Evolutionary conservation across 306 rosid genomes (phyloP).

Genomic region (Quercus variabilis): DNA sequence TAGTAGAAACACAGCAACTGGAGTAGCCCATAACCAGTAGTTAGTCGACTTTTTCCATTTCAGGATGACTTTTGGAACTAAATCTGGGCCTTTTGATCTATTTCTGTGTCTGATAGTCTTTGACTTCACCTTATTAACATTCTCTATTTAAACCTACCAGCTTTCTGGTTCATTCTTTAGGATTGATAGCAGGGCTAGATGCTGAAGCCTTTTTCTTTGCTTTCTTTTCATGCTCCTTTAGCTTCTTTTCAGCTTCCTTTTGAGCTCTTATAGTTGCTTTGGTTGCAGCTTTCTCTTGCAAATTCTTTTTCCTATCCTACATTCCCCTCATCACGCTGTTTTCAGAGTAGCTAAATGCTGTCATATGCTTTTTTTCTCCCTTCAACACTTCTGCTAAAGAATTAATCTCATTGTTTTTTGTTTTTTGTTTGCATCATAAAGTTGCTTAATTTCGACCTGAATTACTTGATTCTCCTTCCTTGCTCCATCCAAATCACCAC

Average conservation of each 20-base stretch:
- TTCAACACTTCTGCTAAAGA: conserved; percentile 62
- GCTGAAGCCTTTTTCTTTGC: conserved; percentile 64
- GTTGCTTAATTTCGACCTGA: conserved; percentile 75
- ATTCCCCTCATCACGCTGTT: conserved; percentile 69
- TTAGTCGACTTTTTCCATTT: not conserved
- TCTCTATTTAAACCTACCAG: conserved; percentile 5
- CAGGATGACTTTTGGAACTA: conserved; percentile 16
- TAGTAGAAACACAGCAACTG: not conserved
- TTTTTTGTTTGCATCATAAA: conserved; percentile 60
- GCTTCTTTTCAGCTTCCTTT: conserved; percentile 92
- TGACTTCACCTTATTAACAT: conserved; percentile 44
- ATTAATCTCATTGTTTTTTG: conserved; percentile 40
- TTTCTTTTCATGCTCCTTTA: conserved; percentile 85
- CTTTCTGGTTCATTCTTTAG: conserved; percentile 54
- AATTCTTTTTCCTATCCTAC: conserved; percentile 88
- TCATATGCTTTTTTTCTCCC: conserved; percentile 65
- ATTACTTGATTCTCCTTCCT: conserved; percentile 77
- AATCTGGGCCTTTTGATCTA: conserved; percentile 47
- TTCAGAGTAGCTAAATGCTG: conserved; percentile 58
- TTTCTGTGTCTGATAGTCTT: conserved; percentile 36
- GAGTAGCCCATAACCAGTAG: not conserved
- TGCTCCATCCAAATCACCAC: conserved; percentile 88
- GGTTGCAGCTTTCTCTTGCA: conserved; percentile 77
- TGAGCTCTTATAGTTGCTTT: conserved; percentile 70
- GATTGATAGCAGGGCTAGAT: conserved; percentile 23